A percentile compares a stretch with the other conserved stretches of the same genome.
These are phyloP conservation scores for Dactylella cylindrospora DNA, from an alignment of 2,329 filamentous ascomycete species.

Conservation along the genomic window DNA sequence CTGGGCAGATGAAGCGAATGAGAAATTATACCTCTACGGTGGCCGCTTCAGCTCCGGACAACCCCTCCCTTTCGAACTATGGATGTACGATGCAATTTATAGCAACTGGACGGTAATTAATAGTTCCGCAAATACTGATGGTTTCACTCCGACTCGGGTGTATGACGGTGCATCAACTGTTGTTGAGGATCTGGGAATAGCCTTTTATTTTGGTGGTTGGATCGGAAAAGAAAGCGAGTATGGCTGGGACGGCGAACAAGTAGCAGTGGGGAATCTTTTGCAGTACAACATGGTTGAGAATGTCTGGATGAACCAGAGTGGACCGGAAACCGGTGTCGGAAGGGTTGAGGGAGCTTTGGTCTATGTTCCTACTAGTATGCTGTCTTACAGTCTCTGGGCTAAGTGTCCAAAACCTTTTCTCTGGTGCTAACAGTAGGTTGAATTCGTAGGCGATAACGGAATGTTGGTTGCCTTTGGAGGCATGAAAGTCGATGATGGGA, in stretches of 20 bases:
- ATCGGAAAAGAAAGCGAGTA: slow-evolving; percentile 59
- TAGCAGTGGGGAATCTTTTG: slow-evolving; percentile 59
- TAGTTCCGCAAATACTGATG: not conserved
- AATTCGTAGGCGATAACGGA: slow-evolving; percentile 58
- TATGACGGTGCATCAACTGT: slow-evolving; percentile 62
- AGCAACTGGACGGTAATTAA: slow-evolving; percentile 60
- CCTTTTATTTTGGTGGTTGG: slow-evolving; percentile 67
- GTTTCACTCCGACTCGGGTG: slow-evolving; percentile 54
- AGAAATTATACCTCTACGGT: slow-evolving; percentile 65
- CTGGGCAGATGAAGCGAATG: slow-evolving; percentile 65
- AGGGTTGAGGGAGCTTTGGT: slow-evolving; percentile 64
- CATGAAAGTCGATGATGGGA: slow-evolving; percentile 52
- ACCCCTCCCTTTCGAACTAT: slow-evolving; percentile 58
- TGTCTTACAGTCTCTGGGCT: too few relatives aligned
- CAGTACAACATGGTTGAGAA: slow-evolving; percentile 61
- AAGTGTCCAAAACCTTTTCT: too few relatives aligned
- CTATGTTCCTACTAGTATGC: slow-evolving; percentile 58
- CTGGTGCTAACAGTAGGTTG: not conserved
- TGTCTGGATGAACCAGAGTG: slow-evolving; percentile 59
- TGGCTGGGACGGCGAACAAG: slow-evolving; percentile 57
- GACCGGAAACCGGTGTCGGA: slow-evolving; percentile 57
- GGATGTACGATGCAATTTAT: slow-evolving; percentile 61
- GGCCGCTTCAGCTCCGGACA: slow-evolving; percentile 57
- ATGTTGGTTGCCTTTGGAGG: slow-evolving; percentile 66
- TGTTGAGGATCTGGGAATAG: slow-evolving; percentile 59